These are phyloP conservation scores for Teratosphaeria gauchensis DNA, from an alignment of 2,329 filamentous ascomycete genomes.

Conservation along the genomic window DNA sequence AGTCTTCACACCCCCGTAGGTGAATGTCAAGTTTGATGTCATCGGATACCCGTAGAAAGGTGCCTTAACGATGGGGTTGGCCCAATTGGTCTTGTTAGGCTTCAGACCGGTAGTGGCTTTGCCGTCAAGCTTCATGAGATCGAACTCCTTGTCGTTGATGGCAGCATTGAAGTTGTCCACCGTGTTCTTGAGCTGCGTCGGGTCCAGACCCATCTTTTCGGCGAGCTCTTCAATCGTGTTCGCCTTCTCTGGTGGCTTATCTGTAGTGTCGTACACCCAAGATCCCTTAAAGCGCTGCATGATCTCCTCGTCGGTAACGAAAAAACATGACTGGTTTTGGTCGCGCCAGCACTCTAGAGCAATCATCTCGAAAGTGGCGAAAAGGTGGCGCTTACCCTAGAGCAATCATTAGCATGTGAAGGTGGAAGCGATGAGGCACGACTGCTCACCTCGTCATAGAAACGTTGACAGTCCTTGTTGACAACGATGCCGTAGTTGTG, in stretches of 20 bases:
- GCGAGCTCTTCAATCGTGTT: constrained; percentile 33
- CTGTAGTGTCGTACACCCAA: constrained; percentile 36
- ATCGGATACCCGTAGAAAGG: constrained; percentile 31
- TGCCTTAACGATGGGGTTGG: constrained; percentile 28
- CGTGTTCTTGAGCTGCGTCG: constrained; percentile 29
- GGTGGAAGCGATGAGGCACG: neutral
- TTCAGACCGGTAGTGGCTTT: constrained; percentile 30
- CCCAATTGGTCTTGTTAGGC: constrained; percentile 34
- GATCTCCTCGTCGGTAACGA: constrained; percentile 32
- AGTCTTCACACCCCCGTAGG: constrained; percentile 32
- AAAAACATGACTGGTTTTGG: constrained; percentile 33
- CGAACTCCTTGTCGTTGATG: constrained; percentile 31
- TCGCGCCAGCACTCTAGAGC: constrained; percentile 33
- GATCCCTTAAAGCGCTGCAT: constrained; percentile 34
- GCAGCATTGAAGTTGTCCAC: constrained; percentile 32
- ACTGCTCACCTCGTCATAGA: constrained; percentile 66
- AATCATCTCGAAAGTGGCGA: constrained; percentile 36
- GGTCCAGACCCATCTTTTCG: constrained; percentile 29
- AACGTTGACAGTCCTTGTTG: constrained; percentile 43
- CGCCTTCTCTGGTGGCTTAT: constrained; percentile 31
- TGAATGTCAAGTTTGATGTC: constrained; percentile 22
- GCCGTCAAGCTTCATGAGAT: constrained; percentile 33
- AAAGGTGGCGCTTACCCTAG: constrained; percentile 63
- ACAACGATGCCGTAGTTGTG: constrained; percentile 38
- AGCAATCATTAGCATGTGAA: neutral